Evolutionary conservation across 495 filamentous ascomycete genomes (phyloP), one percentile per base, ranked within the genome.

Genomic region (Podospora pseudocomata): DNA sequence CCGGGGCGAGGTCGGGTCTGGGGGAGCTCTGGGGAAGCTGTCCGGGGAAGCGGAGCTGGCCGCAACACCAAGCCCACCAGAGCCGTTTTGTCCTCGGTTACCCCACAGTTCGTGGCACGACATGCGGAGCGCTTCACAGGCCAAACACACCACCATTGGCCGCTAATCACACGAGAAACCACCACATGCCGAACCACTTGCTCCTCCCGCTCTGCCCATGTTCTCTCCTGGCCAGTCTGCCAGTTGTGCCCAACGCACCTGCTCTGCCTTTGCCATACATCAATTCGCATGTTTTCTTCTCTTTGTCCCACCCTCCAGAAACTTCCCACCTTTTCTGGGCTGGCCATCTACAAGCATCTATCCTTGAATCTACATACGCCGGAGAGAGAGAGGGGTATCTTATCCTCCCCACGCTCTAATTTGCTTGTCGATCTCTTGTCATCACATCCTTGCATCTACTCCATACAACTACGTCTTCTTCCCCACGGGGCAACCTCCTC

Each of bases 11-110:
- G 19, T 59, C 13, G 2, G 15, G 16, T 20, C 7, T 49, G 58
- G 57, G 57, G 13, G 66, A 20, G 63, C 62, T 60, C 68, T 55
- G 55, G 68, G 68, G 28, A 64, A 65, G 63, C 5, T 34, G 54
- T 65, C 69, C 65, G 69, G 69, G 69, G 69, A 67, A 71, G 68
- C 68, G 68, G 65, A 69, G 64, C 55, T 44, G 58, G 26, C 67
- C 60, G 61, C 34, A 27, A 28, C 15, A 53, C 63, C 56, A 28
- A 32, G 59, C 5, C 27, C 16, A 3, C 54, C 59, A 49, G 58
- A 65, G 56, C 63, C 9, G 56, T 54, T 54, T 39, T 26, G 58
- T 49, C 68, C 68, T 70, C 68, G 68, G 68, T 49, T 57, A 63
- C 65, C 34, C 68, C 32, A 57, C 65, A 67, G 26, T 20, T 56